These are phyloP conservation scores for Trichaptum fuscoviolaceum DNA, from an alignment of 768 basidiomycete genomes.

Conservation along the genomic window DNA sequence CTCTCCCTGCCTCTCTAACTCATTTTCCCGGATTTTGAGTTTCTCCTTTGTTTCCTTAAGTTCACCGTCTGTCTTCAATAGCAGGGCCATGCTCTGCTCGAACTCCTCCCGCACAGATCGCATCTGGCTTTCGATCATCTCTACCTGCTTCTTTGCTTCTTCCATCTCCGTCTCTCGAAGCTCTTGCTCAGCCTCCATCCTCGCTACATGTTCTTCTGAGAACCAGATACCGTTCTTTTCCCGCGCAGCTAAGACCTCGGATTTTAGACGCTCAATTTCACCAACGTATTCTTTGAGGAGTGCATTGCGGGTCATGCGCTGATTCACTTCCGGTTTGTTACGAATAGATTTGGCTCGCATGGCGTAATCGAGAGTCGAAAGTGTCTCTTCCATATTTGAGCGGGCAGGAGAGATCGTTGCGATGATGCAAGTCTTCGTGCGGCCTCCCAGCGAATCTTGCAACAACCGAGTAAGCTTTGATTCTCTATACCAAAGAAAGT, in stretches of 20 bases:
- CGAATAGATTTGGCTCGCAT: slow-evolving; percentile 91
- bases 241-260: slow-evolving; percentile 82
- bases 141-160: slow-evolving; percentile 78
- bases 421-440: slow-evolving; percentile 96
- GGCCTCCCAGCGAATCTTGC: slow-evolving; percentile 97
- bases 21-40: slow-evolving; percentile 46
- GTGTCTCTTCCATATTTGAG: slow-evolving; percentile 93
- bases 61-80: slow-evolving; percentile 74
- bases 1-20: slow-evolving; percentile 46
- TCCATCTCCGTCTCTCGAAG: slow-evolving; percentile 69
- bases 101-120: slow-evolving; percentile 81
- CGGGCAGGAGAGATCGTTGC: slow-evolving; percentile 94
- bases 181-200: slow-evolving; percentile 75
- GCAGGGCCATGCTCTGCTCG: slow-evolving; percentile 76
- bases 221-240: slow-evolving; percentile 97
- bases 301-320: slow-evolving; percentile 87
- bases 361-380: slow-evolving; percentile 96
- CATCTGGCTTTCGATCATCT: slow-evolving; percentile 80
- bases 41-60: slow-evolving; percentile 55
- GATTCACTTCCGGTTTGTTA: slow-evolving; percentile 94
- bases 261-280: slow-evolving; percentile 91
- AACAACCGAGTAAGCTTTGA: slow-evolving; percentile 96
- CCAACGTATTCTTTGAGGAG: slow-evolving; percentile 89
- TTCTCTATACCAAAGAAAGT: slow-evolving; percentile 47
- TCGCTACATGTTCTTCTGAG: slow-evolving; percentile 85